Evolutionary conservation across 345 rosid genomes (phyloP), one percentile per base, ranked within the genome.

Genomic region (Mercurialis annua): DNA sequence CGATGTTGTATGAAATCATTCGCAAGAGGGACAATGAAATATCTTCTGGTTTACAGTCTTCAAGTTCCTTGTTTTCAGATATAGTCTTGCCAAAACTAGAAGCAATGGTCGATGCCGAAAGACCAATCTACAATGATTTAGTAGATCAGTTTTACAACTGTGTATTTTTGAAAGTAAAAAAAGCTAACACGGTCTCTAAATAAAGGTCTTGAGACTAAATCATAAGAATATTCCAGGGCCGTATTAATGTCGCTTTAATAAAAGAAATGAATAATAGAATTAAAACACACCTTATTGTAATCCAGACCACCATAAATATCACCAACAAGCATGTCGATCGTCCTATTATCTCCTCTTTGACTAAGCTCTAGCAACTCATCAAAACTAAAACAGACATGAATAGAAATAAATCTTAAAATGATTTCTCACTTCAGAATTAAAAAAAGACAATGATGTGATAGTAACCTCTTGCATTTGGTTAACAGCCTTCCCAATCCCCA

Each of bases 231-330:
- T 68, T 47, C 21, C 21, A 56, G 27, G 38, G 27, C 56, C 23
- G n/a, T 27, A 17, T 67, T 58, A 54, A 53, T 23, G 50, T 10
- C 6, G 9, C 44, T 52, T 18, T 18, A 72, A 62, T 48, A 42
- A 66, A 10, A 61, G 68, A 30, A 62, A 36, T 24, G 50, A 59
- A 36, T 17, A 73, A 55, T 5, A 12, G 38, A 64, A 26, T 17
- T 60, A 40, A 24, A 36, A 59, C 56, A 40, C 82, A 95, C 99
- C 98, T 92, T 95, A 64, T 80, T 82, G 74, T 95, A 95, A 71
- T 90, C 99, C 86, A 82, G 84, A 64, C 98, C 95, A 73, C 98
- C 98, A 76, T 93, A 93, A 71, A 93, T 91, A 81, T 93, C 98
- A 68, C 97, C 98, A 71, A 93, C 97, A 76, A 93, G 89, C 98